Conservation (phyloP, 2,329 filamentous ascomycete genomes). For the Aspergillus jensenii region DNA sequence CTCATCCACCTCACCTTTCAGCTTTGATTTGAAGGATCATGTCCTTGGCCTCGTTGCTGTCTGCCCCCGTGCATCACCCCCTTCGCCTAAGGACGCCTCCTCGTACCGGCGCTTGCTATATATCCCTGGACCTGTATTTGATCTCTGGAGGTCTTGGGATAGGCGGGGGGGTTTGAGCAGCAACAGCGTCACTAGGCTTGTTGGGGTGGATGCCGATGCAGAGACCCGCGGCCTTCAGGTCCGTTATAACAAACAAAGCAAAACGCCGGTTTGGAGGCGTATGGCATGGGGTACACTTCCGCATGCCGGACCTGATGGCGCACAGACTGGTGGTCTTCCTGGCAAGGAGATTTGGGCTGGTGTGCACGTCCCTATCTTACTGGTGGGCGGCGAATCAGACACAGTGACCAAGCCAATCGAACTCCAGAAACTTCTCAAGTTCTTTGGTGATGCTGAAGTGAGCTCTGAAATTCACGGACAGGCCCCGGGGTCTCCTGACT, state of each 20-base stretch:
- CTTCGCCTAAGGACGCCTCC: constrained; percentile 53
- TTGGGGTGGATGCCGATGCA: constrained; percentile 41
- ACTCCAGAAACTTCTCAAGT: constrained; percentile 63
- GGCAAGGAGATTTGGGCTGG: constrained; percentile 70
- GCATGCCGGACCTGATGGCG: constrained; percentile 49
- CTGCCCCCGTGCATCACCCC: constrained; percentile 71
- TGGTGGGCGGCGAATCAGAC: constrained; percentile 78
- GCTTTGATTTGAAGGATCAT: constrained; percentile 57
- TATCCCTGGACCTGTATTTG: constrained; percentile 67
- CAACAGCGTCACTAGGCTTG: constrained; percentile 74
- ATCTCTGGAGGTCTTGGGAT: constrained; percentile 76
- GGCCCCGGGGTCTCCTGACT: constrained; percentile 12
- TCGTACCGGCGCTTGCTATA: constrained; percentile 60
- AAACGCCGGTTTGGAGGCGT: constrained; percentile 76
- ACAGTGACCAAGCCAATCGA: constrained; percentile 71
- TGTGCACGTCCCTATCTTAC: constrained; percentile 70
- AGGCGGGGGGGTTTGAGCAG: constrained; percentile 75
- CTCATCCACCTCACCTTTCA: constrained; percentile 56
- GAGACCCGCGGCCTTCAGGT: constrained; percentile 45
- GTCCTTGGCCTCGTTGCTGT: constrained; percentile 78
- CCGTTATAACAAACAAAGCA: constrained; percentile 72
- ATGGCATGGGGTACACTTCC: constrained; percentile 75
- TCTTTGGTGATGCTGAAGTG: constrained; percentile 32
- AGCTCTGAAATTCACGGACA: constrained; percentile 28
- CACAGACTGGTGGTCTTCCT: constrained; percentile 64